Evolutionary conservation across 805 yeast species (phyloP).

Genomic region (Naumovozyma dairenensis): DNA sequence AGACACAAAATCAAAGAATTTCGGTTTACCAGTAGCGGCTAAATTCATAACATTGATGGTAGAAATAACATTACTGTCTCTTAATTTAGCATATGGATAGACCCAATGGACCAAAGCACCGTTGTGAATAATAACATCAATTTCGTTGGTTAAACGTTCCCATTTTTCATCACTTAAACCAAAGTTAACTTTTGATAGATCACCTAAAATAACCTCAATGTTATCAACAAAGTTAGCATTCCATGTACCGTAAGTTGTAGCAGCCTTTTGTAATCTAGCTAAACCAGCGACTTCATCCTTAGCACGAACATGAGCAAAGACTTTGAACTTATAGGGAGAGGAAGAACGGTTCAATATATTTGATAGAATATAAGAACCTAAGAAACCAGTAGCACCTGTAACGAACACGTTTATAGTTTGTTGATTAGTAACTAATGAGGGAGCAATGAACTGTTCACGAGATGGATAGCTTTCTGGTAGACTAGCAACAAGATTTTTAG

Average conservation of each 20-base stretch:
- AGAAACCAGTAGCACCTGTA: slow-evolving; percentile 94
- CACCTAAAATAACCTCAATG: slow-evolving; percentile 73
- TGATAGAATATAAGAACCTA: slow-evolving; percentile 80
- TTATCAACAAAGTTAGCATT: slow-evolving; percentile 44
- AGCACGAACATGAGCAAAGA: slow-evolving; percentile 91
- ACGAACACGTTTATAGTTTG: slow-evolving; percentile 53
- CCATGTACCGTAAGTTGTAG: slow-evolving; percentile 65
- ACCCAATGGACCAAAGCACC: slow-evolving; percentile 99
- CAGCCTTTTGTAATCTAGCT: slow-evolving; percentile 65
- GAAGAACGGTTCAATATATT: slow-evolving; percentile 57
- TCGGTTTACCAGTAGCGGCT: slow-evolving; percentile 62
- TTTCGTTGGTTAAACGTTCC: slow-evolving; percentile 41
- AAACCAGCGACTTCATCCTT: slow-evolving; percentile 54
- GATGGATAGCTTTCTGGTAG: slow-evolving; percentile 40
- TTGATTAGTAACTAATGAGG: slow-evolving; percentile 21
- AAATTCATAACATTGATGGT: slow-evolving; percentile 75
- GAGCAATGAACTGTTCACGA: slow-evolving; percentile 23
- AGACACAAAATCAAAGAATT: slow-evolving; percentile 82
- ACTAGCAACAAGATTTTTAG: slow-evolving; percentile 38
- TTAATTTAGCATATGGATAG: slow-evolving; percentile 78
- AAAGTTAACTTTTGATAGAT: slow-evolving; percentile 60
- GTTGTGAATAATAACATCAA: slow-evolving; percentile 86
- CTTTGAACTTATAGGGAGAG: slow-evolving; percentile 36
- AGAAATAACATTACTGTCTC: slow-evolving; percentile 88
- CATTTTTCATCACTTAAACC: slow-evolving; percentile 56